Percentiles rank a stretch among this genome's conserved stretches.
Evolutionary conservation across 805 yeast genomes (phyloP).

Genomic region (Candida manassasensis): DNA sequence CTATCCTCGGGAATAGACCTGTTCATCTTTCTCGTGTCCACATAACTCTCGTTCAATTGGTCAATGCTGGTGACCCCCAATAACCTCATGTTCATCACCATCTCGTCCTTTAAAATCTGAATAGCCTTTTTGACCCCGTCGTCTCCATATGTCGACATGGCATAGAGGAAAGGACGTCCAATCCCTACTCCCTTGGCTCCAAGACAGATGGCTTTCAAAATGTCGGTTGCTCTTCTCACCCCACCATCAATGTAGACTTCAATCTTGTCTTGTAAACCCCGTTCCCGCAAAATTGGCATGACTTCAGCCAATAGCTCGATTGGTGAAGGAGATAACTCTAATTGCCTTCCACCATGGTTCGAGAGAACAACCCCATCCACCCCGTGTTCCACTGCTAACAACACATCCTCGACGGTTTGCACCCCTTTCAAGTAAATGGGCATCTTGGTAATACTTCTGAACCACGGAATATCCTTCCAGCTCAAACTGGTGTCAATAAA

Average conservation of each 20-base stretch:
- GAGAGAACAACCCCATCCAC: slow-evolving; percentile 63
- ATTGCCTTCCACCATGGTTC: slow-evolving; percentile 72
- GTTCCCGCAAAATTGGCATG: slow-evolving; percentile 38
- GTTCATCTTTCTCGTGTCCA: slow-evolving; percentile 51
- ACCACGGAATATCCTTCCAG: slow-evolving; percentile 40
- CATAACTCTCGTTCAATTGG: slow-evolving; percentile 52
- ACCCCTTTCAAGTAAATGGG: slow-evolving; percentile 56
- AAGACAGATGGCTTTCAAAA: slow-evolving; percentile 69
- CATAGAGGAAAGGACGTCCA: slow-evolving; percentile 73
- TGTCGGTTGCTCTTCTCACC: slow-evolving; percentile 68
- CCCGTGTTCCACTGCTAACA: slow-evolving; percentile 53
- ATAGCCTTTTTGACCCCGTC: slow-evolving; percentile 65
- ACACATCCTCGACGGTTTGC: slow-evolving; percentile 62
- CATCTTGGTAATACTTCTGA: slow-evolving; percentile 32
- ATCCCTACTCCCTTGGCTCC: slow-evolving; percentile 77
- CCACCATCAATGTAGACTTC: slow-evolving; percentile 77
- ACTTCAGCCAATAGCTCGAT: slow-evolving; percentile 58
- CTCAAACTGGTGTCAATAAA: slow-evolving; percentile 53
- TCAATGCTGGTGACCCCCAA: slow-evolving; percentile 52
- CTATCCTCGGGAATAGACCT: slow-evolving; percentile 51
- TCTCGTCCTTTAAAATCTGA: slow-evolving; percentile 55
- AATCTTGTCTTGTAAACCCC: slow-evolving; percentile 43
- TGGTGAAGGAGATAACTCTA: slow-evolving; percentile 59
- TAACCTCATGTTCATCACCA: slow-evolving; percentile 61
- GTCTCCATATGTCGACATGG: slow-evolving; percentile 77